Percentiles rank a stretch among this genome's conserved stretches.
Evolutionary conservation across 148 eudicot genomes (phyloP).

Genomic region (Gaultheria prostrata): DNA sequence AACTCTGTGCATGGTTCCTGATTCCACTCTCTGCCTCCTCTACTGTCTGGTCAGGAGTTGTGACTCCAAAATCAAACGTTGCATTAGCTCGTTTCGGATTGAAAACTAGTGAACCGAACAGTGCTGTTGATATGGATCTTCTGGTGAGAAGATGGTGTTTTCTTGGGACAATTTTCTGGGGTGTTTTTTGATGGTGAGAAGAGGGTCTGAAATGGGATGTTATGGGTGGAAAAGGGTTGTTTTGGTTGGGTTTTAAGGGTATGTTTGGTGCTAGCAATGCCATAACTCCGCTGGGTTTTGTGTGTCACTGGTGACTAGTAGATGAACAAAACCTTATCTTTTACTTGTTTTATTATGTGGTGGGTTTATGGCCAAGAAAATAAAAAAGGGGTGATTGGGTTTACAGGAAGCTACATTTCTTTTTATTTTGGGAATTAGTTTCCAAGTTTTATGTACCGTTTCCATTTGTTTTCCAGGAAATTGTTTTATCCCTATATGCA

Average conservation of each 20-base stretch:
- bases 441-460: neutral
- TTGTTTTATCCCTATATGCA: neutral
- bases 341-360: neutral
- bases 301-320: neutral
- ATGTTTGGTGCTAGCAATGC: neutral
- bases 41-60: constrained; percentile 18
- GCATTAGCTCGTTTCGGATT: neutral
- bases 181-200: neutral
- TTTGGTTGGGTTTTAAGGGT: neutral
- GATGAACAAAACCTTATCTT: neutral
- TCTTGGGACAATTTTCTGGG: neutral
- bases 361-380: neutral
- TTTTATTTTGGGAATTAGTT: neutral
- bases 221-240: constrained; percentile 3
- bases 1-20: constrained; percentile 14
- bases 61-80: constrained; percentile 12
- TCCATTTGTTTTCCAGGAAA: neutral
- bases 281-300: constrained; percentile 4
- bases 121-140: neutral
- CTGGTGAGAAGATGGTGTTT: neutral
- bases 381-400: neutral
- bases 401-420: neutral
- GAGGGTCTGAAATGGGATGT: neutral
- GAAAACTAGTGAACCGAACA: neutral
- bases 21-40: constrained; percentile 20